Evolutionary conservation across 345 rosid species (phyloP), one percentile per base, ranked within the genome.

Genomic region (Triadica sebifera): DNA sequence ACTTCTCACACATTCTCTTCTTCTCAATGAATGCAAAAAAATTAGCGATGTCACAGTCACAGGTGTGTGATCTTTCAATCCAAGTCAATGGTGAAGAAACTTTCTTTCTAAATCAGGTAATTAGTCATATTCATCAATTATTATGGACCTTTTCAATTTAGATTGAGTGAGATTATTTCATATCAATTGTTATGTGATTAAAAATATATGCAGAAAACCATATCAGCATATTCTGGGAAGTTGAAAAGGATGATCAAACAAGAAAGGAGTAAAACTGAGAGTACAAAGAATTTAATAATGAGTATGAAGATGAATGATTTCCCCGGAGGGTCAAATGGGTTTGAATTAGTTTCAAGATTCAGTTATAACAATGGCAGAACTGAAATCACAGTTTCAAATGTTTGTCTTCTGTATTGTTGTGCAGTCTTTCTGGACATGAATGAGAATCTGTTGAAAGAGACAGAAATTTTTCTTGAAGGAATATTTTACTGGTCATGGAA

Each of bases 301-400:
- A 15, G 65, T 12, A 75, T 84, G 17, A 84, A 82, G 47, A 50
- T 92, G 58, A 50, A 75, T 41, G 81, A 83, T 52, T 89, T 90
- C 75, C 97, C 97, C 0, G 93, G 93, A 34, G 92, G 93, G 19
- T 71, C 91, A 55, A 61, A 80, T 8, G 97, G 92, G 69, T 90
- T 92, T 70, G 95, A 92, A 61, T 68, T 83, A 71, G 87, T 86
- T 75, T 83, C 87, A 17, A 84, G 92, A 66, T 92, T 90, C 83
- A 89, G 95, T 73, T 89, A 92, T 82, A 80, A 75, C 75, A 71
- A 85, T 63, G 93, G 92, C 22, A 77, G 81, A 65, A 77, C 87
- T 72, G 72, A 74, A 17, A 85, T 92, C 79, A 73, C 90, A 39
- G 69, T 81, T 67, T 81, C 86, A 8, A 86, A 89, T 62, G 92